Evolutionary conservation across 805 yeast species (phyloP), one percentile per base, ranked within the genome.

Genomic region (Komagataella kurtzmanii): DNA sequence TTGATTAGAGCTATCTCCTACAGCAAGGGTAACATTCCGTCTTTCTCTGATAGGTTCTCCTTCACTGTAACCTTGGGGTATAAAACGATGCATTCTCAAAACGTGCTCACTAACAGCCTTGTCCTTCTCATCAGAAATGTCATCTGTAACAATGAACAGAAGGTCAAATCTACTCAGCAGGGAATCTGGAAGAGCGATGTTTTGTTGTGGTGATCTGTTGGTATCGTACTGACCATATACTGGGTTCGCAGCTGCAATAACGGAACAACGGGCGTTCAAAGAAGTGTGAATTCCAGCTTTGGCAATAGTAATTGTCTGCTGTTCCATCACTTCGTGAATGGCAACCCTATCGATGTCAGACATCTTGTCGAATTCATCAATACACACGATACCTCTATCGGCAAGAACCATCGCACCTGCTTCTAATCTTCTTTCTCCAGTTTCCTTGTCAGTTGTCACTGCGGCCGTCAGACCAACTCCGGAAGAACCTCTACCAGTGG

Each of bases 391-490:
- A 56, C 99, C 99, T 57, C 97, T 75, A 68, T 93, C 99, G 10
- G 98, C 99, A 56, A 93, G 73, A 44, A 93, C 99, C 97, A 93
- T 91, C 3, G 99, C 99, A 75, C 99, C 99, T 1, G 98, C 99
- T 69, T 93, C 99, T 57, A 93, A 73, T 59, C 95, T 78, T 61
- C 97, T 77, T 69, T 93, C 99, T 54, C 98, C 98, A 0, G 99
- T 93, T 67, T 93, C 99, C 61, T 83, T 85, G 67, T 93, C 99
- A 1, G 90, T 79, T 6, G 97, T 90, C 2, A 93, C 99, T 1
- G 99, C 99, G 17, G 99, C 99, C 0, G 99, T 93, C 61, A 93
- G 77, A 88, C 99, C 99, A 47, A 93, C 99, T 66, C 99, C 99
- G 1, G 98, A 90, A n/a, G 98, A 91, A 56, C 99, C 99, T 66